Conservation (phyloP, 1,284 basidiomycete species). For the Boletus smithii region DNA sequence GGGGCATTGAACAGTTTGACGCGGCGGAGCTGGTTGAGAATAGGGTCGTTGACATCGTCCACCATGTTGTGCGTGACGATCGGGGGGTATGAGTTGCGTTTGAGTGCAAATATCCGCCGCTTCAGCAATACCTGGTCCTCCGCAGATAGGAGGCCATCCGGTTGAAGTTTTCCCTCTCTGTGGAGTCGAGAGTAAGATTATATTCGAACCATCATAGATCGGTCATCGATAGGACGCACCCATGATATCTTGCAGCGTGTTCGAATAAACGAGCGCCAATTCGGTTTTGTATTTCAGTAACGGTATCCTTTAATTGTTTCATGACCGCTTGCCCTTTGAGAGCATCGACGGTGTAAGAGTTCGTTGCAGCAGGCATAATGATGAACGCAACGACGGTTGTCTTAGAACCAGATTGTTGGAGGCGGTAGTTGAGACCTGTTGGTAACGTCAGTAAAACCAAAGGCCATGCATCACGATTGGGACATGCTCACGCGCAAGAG, state of each 20-base stretch:
- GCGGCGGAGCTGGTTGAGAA: slow-evolving; percentile 90
- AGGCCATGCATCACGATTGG: neutral
- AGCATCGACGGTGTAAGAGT: slow-evolving; percentile 96
- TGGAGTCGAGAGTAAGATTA: slow-evolving; percentile 5
- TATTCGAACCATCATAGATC: neutral
- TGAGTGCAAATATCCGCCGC: slow-evolving; percentile 93
- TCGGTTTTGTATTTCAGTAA: slow-evolving; percentile 90
- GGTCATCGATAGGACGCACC: slow-evolving; percentile 45
- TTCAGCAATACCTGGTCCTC: slow-evolving; percentile 97
- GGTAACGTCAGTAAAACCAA: slow-evolving; percentile 4
- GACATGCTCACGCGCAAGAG: slow-evolving; percentile 70
- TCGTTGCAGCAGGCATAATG: slow-evolving; percentile 96
- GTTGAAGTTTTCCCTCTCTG: slow-evolving; percentile 74
- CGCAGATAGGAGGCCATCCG: slow-evolving; percentile 78
- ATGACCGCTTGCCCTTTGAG: slow-evolving; percentile 98
- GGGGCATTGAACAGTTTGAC: slow-evolving; percentile 89
- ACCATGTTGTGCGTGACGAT: slow-evolving; percentile 98
- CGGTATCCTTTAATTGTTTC: slow-evolving; percentile 92
- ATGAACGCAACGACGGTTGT: slow-evolving; percentile 95
- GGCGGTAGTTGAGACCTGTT: slow-evolving; percentile 76
- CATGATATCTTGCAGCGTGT: slow-evolving; percentile 88
- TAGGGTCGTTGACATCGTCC: slow-evolving; percentile 89
- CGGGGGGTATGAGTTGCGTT: slow-evolving; percentile 89
- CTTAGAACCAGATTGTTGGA: slow-evolving; percentile 78
- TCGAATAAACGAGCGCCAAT: slow-evolving; percentile 92